Conservation (phyloP, 2,329 filamentous ascomycete species). For the Stachybotrys chartarum region DNA sequence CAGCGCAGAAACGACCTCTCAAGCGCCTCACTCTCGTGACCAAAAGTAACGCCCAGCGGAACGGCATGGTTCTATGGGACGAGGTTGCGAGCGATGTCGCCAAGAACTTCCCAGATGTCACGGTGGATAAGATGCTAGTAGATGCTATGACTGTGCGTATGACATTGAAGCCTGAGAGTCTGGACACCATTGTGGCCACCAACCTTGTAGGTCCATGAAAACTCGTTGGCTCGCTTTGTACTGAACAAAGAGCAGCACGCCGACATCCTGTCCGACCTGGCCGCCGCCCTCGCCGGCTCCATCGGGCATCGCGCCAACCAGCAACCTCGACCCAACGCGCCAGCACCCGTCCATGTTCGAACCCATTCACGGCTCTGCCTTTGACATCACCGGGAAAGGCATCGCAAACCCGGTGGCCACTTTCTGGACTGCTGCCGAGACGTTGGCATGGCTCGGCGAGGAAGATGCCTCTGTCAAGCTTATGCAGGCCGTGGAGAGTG, state of each 20-base stretch:
- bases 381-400: constrained; percentile 51
- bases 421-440: constrained; percentile 52
- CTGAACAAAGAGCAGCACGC: constrained; percentile 29
- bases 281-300: constrained; percentile 60
- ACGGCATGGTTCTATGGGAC: constrained; percentile 64
- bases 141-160: constrained; percentile 61
- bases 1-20: constrained; percentile 45
- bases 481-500: constrained; percentile 44
- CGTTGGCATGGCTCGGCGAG: constrained; percentile 51
- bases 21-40: constrained; percentile 57
- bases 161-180: constrained; percentile 49
- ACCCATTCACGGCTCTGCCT: constrained; percentile 52
- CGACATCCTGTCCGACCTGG: constrained; percentile 64
- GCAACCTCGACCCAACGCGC: constrained; percentile 56
- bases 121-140: constrained; percentile 58
- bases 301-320: constrained; percentile 68
- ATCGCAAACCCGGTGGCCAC: constrained; percentile 51
- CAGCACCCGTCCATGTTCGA: constrained; percentile 53
- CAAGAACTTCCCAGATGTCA: constrained; percentile 52
- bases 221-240: not conserved
- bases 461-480: constrained; percentile 39
- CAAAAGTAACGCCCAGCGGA: constrained; percentile 59
- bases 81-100: constrained; percentile 49
- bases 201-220: constrained; percentile 34
- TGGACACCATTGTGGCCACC: constrained; percentile 58